These are phyloP conservation scores for Chenopodium suecicum DNA, from an alignment of 148 eudicot genomes.

Conservation along the genomic window DNA sequence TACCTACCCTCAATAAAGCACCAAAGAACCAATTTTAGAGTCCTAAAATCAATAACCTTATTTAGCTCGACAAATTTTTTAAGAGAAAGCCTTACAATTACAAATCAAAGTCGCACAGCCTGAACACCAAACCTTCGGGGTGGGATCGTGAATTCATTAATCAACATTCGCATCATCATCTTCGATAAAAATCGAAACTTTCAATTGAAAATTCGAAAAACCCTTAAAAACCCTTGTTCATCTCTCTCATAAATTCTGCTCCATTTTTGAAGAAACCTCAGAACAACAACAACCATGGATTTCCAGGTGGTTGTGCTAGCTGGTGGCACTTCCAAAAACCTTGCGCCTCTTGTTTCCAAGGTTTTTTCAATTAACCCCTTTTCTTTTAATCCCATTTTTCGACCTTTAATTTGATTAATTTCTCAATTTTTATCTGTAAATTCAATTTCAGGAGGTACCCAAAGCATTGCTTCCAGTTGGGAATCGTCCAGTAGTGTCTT, in stretches of 20 bases:
- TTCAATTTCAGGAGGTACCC: slow-evolving; percentile 66
- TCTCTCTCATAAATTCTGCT: slow-evolving; percentile 13
- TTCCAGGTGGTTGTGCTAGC: slow-evolving; percentile 96
- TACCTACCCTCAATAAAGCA: too few species aligned
- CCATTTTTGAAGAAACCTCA: background rate
- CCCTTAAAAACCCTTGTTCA: slow-evolving; percentile 24
- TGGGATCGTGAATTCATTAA: background rate
- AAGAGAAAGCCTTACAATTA: too few species aligned
- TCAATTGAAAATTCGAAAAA: background rate
- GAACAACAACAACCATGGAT: slow-evolving; percentile 51
- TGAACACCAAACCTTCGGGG: background rate
- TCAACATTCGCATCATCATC: background rate
- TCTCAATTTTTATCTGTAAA: background rate
- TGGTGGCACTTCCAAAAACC: slow-evolving; percentile 83
- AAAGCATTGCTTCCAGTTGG: slow-evolving; percentile 93
- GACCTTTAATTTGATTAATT: slow-evolving; percentile 6
- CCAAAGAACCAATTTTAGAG: too few species aligned
- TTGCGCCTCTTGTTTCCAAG: slow-evolving; percentile 87
- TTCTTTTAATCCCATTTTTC: background rate
- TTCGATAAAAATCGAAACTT: background rate
- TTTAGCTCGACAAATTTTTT: too few species aligned
- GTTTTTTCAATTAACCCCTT: slow-evolving; percentile 26
- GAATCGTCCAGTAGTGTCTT: slow-evolving; percentile 81
- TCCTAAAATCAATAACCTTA: too few species aligned
- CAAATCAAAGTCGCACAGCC: background rate